These are phyloP conservation scores for Sugiyamaella valdiviana DNA, from an alignment of 805 yeast species.

Conservation along the genomic window DNA sequence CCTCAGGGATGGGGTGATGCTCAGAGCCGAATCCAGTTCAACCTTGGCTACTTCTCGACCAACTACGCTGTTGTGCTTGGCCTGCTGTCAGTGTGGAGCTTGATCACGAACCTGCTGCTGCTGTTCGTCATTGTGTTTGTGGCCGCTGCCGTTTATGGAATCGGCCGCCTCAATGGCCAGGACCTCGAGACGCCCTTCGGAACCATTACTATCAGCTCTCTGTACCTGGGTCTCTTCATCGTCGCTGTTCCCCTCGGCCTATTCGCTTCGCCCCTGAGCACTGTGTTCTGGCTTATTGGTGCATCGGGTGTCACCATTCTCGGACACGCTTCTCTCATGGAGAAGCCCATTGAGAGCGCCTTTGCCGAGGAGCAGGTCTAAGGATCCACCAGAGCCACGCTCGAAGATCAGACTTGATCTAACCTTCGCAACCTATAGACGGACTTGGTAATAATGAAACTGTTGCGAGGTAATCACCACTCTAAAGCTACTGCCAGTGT, in stretches of 20 bases:
- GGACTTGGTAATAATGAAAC: not conserved
- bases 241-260: slow-evolving; percentile 77
- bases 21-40: slow-evolving; percentile 82
- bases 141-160: slow-evolving; percentile 68
- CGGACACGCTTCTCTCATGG: slow-evolving; percentile 85
- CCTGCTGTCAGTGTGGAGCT: slow-evolving; percentile 71
- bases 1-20: slow-evolving; percentile 86
- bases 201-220: slow-evolving; percentile 64
- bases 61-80: slow-evolving; percentile 75
- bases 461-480: too few relatives aligned
- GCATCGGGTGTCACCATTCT: slow-evolving; percentile 73
- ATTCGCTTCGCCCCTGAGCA: slow-evolving; percentile 81
- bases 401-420: too few relatives aligned
- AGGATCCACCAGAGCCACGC: too few relatives aligned
- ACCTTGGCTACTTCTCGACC: slow-evolving; percentile 78
- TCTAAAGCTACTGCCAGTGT: too few relatives aligned
- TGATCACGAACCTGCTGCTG: slow-evolving; percentile 77
- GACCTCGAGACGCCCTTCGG: slow-evolving; percentile 69
- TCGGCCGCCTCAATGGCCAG: slow-evolving; percentile 70
- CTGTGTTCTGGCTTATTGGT: slow-evolving; percentile 87
- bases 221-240: slow-evolving; percentile 75
- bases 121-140: slow-evolving; percentile 74
- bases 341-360: slow-evolving; percentile 91
- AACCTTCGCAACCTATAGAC: not conserved
- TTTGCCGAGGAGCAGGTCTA: slow-evolving; percentile 66